These are phyloP conservation scores for Falciphora oryzae DNA, from an alignment of 2,329 filamentous ascomycete genomes.

Conservation along the genomic window DNA sequence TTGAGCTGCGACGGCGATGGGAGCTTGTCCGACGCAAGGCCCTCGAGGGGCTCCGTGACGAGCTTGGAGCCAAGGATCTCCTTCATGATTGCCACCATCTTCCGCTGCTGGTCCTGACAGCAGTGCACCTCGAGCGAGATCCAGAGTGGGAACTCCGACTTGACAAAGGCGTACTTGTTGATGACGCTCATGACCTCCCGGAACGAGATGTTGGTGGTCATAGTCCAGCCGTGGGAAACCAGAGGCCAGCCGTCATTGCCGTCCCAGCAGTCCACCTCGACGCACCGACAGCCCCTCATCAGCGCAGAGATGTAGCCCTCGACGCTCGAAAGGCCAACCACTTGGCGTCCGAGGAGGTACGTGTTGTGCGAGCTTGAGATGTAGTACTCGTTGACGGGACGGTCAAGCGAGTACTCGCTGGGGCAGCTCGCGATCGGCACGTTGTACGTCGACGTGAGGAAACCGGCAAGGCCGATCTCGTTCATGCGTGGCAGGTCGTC, in stretches of 20 bases:
- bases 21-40: slow-evolving; percentile 60
- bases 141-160: slow-evolving; percentile 83
- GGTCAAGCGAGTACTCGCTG: slow-evolving; percentile 61
- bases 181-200: slow-evolving; percentile 88
- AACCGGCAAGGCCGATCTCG: slow-evolving; percentile 71
- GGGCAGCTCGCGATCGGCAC: slow-evolving; percentile 57
- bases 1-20: slow-evolving; percentile 84
- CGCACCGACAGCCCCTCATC: slow-evolving; percentile 83
- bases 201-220: slow-evolving; percentile 86
- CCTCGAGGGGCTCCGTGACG: slow-evolving; percentile 63
- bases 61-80: slow-evolving; percentile 77
- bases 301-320: slow-evolving; percentile 92
- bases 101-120: slow-evolving; percentile 70
- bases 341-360: slow-evolving; percentile 86
- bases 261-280: slow-evolving; percentile 98
- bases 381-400: slow-evolving; percentile 93
- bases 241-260: slow-evolving; percentile 80
- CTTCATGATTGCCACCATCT: slow-evolving; percentile 87
- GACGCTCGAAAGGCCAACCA: slow-evolving; percentile 83
- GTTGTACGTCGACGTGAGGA: slow-evolving; percentile 70
- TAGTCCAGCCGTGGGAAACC: slow-evolving; percentile 84
- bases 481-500: slow-evolving; percentile 55
- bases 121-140: slow-evolving; percentile 96
- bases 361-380: slow-evolving; percentile 99
- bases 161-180: slow-evolving; percentile 87